These are phyloP conservation scores for Ophiostoma tasmaniense DNA, from an alignment of 2,329 filamentous ascomycete species.

Conservation along the genomic window DNA sequence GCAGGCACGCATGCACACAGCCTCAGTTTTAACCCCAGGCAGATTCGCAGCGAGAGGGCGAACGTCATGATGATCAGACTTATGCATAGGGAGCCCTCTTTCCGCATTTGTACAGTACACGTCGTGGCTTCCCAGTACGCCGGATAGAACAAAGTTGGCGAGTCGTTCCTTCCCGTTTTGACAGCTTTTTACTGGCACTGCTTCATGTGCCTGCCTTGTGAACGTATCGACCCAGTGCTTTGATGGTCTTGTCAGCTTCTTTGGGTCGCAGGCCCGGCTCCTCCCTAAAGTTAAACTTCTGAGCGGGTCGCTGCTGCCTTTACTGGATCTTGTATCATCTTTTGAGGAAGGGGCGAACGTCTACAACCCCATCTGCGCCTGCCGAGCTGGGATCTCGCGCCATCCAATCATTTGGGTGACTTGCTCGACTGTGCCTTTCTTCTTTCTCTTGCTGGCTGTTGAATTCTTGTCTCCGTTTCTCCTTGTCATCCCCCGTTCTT, in stretches of 20 bases:
- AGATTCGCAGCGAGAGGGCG: neutral
- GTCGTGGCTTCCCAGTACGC: neutral
- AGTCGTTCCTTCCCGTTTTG: neutral
- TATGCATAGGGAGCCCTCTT: neutral
- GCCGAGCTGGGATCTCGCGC: conserved; percentile 3
- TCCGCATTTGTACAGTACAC: neutral
- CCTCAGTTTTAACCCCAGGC: neutral
- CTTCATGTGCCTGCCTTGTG: neutral
- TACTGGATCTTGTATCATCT: neutral
- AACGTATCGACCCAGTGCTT: neutral
- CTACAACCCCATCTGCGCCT: neutral
- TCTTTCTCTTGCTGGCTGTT: neutral
- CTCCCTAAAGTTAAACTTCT: neutral
- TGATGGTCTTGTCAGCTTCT: neutral
- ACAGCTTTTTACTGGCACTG: neutral
- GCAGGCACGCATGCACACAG: neutral
- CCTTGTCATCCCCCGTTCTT: neutral
- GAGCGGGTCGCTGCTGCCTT: neutral
- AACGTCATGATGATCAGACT: neutral
- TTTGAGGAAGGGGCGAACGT: conserved; percentile 2
- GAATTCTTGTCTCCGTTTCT: neutral
- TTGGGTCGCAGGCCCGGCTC: neutral
- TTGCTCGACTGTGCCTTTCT: neutral
- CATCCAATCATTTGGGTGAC: conserved; percentile 12
- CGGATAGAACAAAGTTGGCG: neutral